Percentiles rank a stretch among this genome's conserved stretches.
Conservation (phyloP, 345 rosid genomes). For the Lepidium aucheri region DNA sequence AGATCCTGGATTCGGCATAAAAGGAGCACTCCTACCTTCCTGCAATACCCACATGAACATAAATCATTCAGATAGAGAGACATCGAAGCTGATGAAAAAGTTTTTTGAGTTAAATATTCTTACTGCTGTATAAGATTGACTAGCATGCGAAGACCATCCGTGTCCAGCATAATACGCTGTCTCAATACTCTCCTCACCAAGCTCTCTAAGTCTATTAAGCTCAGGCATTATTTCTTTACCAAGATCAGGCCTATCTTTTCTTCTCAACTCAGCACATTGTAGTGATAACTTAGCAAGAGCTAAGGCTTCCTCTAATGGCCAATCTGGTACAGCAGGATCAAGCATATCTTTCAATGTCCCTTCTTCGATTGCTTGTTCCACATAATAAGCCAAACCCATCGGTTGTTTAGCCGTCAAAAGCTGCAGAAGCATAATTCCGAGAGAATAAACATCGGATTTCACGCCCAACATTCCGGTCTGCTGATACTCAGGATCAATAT, state of each 20-base stretch:
- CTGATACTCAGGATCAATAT: constrained; percentile 95
- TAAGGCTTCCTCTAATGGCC: constrained; percentile 72
- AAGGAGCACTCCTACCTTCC: constrained; percentile 30
- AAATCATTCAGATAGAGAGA: background rate
- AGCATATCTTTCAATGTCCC: constrained; percentile 48
- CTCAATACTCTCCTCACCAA: constrained; percentile 47
- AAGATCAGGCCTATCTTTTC: constrained; percentile 93
- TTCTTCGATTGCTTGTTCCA: constrained; percentile 52
- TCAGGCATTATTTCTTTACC: constrained; percentile 60
- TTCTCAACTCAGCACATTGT: constrained; percentile 74
- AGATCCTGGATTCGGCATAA: constrained; percentile 8
- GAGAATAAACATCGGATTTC: constrained; percentile 77
- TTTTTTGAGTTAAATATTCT: background rate
- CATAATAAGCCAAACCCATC: constrained; percentile 66
- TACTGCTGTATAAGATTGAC: constrained; percentile 34
- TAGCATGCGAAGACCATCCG: constrained; percentile 24
- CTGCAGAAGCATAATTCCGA: constrained; percentile 79
- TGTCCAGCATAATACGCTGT: constrained; percentile 19
- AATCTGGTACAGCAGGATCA: constrained; percentile 69
- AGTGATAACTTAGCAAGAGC: constrained; percentile 50
- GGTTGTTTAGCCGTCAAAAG: constrained; percentile 75
- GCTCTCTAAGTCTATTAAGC: constrained; percentile 49
- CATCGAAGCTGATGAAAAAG: background rate
- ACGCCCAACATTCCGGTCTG: constrained; percentile 93
- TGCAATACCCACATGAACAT: background rate